A percentile compares a stretch with the other conserved stretches of the same genome.
These are phyloP conservation scores for Mucor mucedo DNA, from an alignment of 371 early-diverging fungal genomes.

Conservation along the genomic window DNA sequence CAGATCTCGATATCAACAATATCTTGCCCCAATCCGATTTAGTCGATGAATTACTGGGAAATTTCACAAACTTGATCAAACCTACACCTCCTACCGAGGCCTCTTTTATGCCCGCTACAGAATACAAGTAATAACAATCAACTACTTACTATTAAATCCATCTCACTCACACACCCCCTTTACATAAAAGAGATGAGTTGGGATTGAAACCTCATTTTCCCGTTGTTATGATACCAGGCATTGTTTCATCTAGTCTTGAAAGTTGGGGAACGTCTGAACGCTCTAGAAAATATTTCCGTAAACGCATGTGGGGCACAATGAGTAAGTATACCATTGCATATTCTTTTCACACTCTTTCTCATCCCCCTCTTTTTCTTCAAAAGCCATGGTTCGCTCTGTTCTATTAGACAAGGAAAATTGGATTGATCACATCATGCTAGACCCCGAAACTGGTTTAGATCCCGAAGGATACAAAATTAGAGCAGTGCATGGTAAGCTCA, in stretches of 20 bases:
- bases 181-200: constrained; percentile 32
- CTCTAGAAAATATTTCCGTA: constrained; percentile 81
- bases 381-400: constrained; percentile 82
- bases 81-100: constrained; percentile 52
- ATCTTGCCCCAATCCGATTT: constrained; percentile 70
- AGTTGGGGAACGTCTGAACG: constrained; percentile 86
- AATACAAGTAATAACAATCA: constrained; percentile 37
- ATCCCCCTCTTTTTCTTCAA: too few relatives aligned
- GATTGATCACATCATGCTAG: constrained; percentile 82
- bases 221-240: constrained; percentile 91
- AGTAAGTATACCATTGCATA: constrained; percentile 40
- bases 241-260: constrained; percentile 91
- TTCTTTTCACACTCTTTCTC: too few relatives aligned
- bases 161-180: background rate
- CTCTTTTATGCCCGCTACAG: constrained; percentile 55
- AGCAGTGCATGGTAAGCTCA: constrained; percentile 74
- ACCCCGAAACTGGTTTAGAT: constrained; percentile 85
- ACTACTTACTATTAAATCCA: background rate
- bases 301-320: constrained; percentile 91
- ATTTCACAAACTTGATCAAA: constrained; percentile 60
- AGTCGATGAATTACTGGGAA: constrained; percentile 73
- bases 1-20: constrained; percentile 69
- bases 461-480: constrained; percentile 84
- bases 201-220: constrained; percentile 65
- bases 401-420: constrained; percentile 87